Evolutionary conservation across 73 alveolate genomes (phyloP).

Genomic region (Blepharisma stoltei): DNA sequence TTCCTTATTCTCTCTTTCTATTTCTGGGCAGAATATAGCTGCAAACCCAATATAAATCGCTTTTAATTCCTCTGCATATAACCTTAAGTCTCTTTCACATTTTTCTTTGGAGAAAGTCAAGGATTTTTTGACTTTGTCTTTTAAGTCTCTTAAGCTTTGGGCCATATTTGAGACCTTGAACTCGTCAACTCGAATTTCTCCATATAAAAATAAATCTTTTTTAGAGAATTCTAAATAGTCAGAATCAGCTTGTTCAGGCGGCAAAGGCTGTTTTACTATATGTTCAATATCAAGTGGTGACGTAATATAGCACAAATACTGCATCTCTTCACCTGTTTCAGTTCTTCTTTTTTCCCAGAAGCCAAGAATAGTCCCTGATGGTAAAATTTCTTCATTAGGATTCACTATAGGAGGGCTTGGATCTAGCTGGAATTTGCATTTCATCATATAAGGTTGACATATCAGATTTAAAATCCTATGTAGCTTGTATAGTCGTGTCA

Average conservation of each 20-base stretch:
- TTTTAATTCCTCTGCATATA: constrained; percentile 24
- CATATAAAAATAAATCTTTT: constrained; percentile 21
- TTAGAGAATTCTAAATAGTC: constrained; percentile 1
- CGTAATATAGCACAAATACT: not conserved
- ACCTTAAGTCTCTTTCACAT: constrained; percentile 23
- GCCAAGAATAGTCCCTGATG: constrained; percentile 27
- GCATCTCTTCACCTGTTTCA: not conserved
- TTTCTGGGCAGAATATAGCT: not conserved
- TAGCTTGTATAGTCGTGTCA: not conserved
- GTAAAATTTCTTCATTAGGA: constrained; percentile 16
- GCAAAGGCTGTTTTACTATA: not conserved
- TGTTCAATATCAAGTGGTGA: constrained; percentile 3
- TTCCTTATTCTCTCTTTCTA: not conserved
- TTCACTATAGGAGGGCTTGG: not conserved
- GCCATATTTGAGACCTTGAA: constrained; percentile 5
- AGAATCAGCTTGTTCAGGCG: not conserved
- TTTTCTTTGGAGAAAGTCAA: not conserved
- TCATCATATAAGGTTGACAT: not conserved
- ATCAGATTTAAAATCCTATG: constrained; percentile 7
- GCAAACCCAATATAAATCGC: not conserved
- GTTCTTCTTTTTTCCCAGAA: constrained; percentile 22
- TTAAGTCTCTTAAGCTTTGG: constrained; percentile 25
- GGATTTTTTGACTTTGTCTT: constrained; percentile 19
- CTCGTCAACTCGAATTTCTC: constrained; percentile 28
- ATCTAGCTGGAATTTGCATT: not conserved